A percentile compares a stretch with the other conserved stretches of the same genome.
Conservation (phyloP, 148 eudicot species). For the Vaccinium darrowii region DNA sequence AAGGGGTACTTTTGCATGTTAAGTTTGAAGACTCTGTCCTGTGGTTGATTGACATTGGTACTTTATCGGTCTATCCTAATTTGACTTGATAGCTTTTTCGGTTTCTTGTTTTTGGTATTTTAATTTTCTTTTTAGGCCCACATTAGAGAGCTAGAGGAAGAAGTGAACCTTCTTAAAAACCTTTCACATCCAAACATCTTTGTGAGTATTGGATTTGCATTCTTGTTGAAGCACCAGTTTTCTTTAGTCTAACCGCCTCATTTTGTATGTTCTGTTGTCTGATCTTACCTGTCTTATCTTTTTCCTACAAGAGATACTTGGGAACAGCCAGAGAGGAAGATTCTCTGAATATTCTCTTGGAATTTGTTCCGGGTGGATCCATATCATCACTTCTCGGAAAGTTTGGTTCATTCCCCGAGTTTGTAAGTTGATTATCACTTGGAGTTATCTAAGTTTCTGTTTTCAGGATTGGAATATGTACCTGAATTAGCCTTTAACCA, state of each 20-base stretch:
- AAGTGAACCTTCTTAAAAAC: slow-evolving; percentile 88
- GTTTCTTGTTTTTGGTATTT: not conserved
- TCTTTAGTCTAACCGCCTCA: not conserved
- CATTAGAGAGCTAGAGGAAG: slow-evolving; percentile 88
- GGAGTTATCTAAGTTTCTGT: not conserved
- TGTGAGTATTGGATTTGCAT: slow-evolving; percentile 43
- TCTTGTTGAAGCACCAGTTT: not conserved
- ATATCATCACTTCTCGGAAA: slow-evolving; percentile 90
- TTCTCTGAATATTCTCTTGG: slow-evolving; percentile 78
- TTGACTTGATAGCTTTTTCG: not conserved
- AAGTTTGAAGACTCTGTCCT: not conserved
- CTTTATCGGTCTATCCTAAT: not conserved
- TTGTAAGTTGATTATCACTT: not conserved
- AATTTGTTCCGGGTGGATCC: slow-evolving; percentile 96
- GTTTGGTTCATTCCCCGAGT: slow-evolving; percentile 65
- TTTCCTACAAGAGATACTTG: slow-evolving; percentile 64
- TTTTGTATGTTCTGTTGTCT: slow-evolving; percentile 14
- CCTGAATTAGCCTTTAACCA: not conserved
- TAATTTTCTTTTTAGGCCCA: too few species aligned
- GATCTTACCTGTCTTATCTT: slow-evolving; percentile 5
- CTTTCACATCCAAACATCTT: slow-evolving; percentile 90
- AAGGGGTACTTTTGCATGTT: not conserved
- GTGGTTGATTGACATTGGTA: slow-evolving; percentile 33
- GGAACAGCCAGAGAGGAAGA: slow-evolving; percentile 93
- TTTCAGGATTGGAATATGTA: not conserved